These are phyloP conservation scores for Hibiscus syriacus DNA, from an alignment of 345 rosid species.

Conservation along the genomic window DNA sequence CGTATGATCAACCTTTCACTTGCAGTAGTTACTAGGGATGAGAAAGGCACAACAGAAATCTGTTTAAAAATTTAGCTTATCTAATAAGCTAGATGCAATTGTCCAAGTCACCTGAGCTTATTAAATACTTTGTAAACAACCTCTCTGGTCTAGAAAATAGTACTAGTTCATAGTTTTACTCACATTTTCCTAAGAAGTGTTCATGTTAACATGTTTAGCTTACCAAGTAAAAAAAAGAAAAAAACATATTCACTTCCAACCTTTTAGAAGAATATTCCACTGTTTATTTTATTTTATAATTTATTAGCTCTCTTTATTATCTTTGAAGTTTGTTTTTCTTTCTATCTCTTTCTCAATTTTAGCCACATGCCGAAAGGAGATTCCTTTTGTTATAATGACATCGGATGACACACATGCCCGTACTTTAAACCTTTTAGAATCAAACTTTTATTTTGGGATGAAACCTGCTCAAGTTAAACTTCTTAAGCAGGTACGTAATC, in stretches of 20 bases:
- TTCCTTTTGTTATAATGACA: constrained; percentile 92
- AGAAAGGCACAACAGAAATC: background rate
- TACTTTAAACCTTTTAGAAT: constrained; percentile 57
- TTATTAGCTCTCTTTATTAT: background rate
- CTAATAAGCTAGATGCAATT: background rate
- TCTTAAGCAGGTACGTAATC: constrained; percentile 70
- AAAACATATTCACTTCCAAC: background rate
- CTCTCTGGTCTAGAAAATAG: background rate
- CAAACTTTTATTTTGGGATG: constrained; percentile 86
- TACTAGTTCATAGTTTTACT: background rate
- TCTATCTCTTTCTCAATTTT: constrained; percentile 7
- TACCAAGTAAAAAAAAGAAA: background rate
- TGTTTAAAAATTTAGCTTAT: background rate
- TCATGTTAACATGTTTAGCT: background rate
- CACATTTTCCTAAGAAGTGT: background rate
- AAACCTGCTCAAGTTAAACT: constrained; percentile 75
- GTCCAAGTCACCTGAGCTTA: too few relatives aligned
- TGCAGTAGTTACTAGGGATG: background rate
- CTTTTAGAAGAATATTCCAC: background rate
- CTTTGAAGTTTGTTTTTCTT: constrained; percentile 6
- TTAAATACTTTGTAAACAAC: background rate
- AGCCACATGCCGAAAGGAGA: constrained; percentile 52
- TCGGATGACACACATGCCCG: constrained; percentile 92
- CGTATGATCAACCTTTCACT: background rate
- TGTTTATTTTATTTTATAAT: background rate